Evolutionary conservation across 768 basidiomycete species (phyloP), one percentile per base, ranked within the genome.

Genomic region (Leccinum truebloodii): DNA sequence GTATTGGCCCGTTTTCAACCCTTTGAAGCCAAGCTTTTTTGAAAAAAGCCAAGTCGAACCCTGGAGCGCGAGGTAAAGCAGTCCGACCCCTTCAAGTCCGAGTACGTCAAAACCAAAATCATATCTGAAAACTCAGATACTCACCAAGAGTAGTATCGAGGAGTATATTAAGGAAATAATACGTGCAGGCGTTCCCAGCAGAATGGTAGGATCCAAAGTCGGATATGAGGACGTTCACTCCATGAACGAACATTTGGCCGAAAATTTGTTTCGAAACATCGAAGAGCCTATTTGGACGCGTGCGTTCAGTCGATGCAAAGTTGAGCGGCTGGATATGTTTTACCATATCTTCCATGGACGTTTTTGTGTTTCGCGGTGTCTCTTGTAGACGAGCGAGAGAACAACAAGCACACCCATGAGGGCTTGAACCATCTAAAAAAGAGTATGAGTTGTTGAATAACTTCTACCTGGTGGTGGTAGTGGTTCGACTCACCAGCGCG

Each of bases 341-440:
- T 66, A 90, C 94, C 96, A 98, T 77, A 97, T 96, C 66, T 83
- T 80, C 96, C 96, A 98, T 20, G 88, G 90, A 30, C 96, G 84
- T 71, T 87, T 92, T 16, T 87, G 87, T 28, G 81, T 79, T 77
- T 98, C 96, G 65, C 91, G 79, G 59, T 95, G 90, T 59, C 96
- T 81, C 72, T 98, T 98, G 69, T 87, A 87, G 5, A 98, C 83
- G 52, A 98, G 79, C 3, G 93, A 94, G 18, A 87, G 79, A 34
- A 98, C 81, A n/a, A 96, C 95, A 32, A 98, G 76, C 18, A 94
- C 73, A n/a, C 94, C 96, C 88, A 98, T 88, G 22, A 93, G 80
- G 3, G 72, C 90, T 77, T 98, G 92, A 20, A 94, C 89, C 57
- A 88, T 77, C 91, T 93, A 28, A 6, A 5, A 16, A 13, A 48